Evolutionary conservation across 495 filamentous ascomycete genomes (phyloP), one percentile per base, ranked within the genome.

Genomic region (Daldinia caldariorum): DNA sequence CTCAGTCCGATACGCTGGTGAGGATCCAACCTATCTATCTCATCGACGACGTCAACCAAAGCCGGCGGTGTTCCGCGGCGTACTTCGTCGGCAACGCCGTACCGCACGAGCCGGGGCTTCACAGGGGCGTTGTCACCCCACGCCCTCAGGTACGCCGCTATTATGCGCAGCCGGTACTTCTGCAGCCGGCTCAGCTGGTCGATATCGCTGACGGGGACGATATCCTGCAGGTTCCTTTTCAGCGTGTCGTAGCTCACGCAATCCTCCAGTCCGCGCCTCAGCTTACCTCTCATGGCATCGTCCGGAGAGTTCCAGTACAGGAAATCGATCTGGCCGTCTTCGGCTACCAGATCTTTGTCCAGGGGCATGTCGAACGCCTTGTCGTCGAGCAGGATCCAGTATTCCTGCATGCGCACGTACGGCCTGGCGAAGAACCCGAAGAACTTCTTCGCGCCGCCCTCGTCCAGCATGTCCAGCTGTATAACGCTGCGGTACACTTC

Each of bases 401-500:
- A 64, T 37, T 57, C 51, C 9, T 64, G 61, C 31, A 57, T 37
- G n/a, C 29, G 39, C 4, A 64, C 26, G 14, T 64, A 64, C 0
- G 61, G 61, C 18, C 61, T 51, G 0, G 61, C 26, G n/a, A 64
- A 35, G 51, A 64, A 56, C 2, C 61, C 61, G n/a, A 64, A 64
- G 51, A 64, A 57, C 12, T 18, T 26, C 26, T 35, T n/a, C 18
- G 10, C 29, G 0, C 31, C 61, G 0, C 7, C 7, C 7, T 47
- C 16, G 18, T 22, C 16, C 39, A 0, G 38, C n/a, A 26, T 26
- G 26, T 18, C 29, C 1, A 64, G 45, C 50, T 64, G 35, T 14
- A 22, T n/a, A 29, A 64, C 35, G 16, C 26, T 29, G n/a, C 39
- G 38, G 39, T 64, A 64, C 9, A 49, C 53, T 16, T 64, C 51